Evolutionary conservation across 176 grass and related monocot species (phyloP), one percentile per base, ranked within the genome.

Genomic region (Carex kokanica): DNA sequence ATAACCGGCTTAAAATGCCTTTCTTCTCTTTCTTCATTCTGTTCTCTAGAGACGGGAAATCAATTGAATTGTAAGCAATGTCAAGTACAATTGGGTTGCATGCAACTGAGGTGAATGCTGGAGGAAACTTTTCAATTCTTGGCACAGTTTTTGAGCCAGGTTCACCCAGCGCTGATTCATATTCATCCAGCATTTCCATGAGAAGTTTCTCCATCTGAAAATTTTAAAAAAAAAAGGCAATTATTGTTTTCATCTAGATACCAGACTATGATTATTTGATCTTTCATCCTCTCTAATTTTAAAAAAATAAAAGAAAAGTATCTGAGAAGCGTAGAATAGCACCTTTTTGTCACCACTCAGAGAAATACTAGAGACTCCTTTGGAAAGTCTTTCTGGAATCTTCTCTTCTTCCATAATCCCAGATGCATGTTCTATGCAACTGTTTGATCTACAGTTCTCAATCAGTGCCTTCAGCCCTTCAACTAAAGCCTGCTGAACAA

Each of bases 11-110:
- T 45, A 99, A 85, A 69, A 99, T 57, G 25, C 93, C 88, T 88
- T 95, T 99, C 93, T 95, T 97, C 61, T 92, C 94, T 77, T 97
- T 99, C 86, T 99, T 99, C 91, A 99, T 95, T 65, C 93, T 93
- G 84, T 88, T 91, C 59, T 95, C 96, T 15, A 98, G 83, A 75
- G 84, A 93, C 3, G 96, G 93, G 75, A 99, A 99, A 59, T 99
- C 96, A 2, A 99, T 87, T 1, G 86, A 69, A 31, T 87, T 91
- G 85, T 95, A 95, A 27, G 89, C 96, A 83, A 95, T 95, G 54
- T 99, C 96, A 23, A 99, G 88, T 64, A 99, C 96, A 74, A 99
- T 92, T 4, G 96, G 96, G 88, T 95, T 99, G 88, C 93, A 99
- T 49, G 91, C 89, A 78, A 90, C 88, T 13, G 89, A 89, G 72